Evolutionary conservation across 2,329 filamentous ascomycete species (phyloP).

Genomic region (Calonectria multiphialidica): DNA sequence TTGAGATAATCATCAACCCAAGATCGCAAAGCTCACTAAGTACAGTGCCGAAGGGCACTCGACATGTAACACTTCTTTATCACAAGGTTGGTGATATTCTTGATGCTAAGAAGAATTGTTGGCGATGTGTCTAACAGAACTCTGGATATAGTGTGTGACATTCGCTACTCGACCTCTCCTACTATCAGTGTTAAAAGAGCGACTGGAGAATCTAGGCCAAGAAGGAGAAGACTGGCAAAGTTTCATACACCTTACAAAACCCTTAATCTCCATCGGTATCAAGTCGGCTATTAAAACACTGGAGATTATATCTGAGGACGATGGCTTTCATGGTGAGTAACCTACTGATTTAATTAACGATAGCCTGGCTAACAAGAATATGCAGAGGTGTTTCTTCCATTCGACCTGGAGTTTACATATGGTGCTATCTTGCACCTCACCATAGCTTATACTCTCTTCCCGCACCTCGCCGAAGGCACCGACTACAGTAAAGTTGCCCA

Average conservation of each 20-base stretch:
- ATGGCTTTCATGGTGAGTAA: conserved; percentile 49
- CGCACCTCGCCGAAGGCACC: conserved; percentile 42
- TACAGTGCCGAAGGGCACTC: conserved; percentile 51
- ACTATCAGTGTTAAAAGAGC: conserved; percentile 53
- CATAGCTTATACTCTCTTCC: conserved; percentile 53
- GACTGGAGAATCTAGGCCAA: conserved; percentile 44
- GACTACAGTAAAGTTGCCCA: conserved; percentile 35
- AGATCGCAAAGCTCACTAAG: conserved; percentile 51
- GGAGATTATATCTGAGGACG: conserved; percentile 51
- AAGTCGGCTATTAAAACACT: conserved; percentile 55
- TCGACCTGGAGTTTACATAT: conserved; percentile 53
- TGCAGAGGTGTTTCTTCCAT: conserved; percentile 52
- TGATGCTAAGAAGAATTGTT: too few relatives aligned
- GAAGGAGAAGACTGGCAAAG: conserved; percentile 46
- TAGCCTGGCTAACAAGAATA: neutral
- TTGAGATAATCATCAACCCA: conserved; percentile 50
- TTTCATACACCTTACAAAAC: conserved; percentile 48
- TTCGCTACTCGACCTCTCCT: conserved; percentile 53
- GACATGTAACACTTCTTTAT: conserved; percentile 53
- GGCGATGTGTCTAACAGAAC: neutral
- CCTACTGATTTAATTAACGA: accelerated
- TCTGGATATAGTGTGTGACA: conserved; percentile 49
- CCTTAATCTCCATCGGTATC: conserved; percentile 53
- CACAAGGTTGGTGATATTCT: conserved; percentile 48
- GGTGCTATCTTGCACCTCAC: conserved; percentile 49